These are phyloP conservation scores for Elaeis oleifera DNA, from an alignment of 202 grass and related monocot genomes.

Conservation along the genomic window DNA sequence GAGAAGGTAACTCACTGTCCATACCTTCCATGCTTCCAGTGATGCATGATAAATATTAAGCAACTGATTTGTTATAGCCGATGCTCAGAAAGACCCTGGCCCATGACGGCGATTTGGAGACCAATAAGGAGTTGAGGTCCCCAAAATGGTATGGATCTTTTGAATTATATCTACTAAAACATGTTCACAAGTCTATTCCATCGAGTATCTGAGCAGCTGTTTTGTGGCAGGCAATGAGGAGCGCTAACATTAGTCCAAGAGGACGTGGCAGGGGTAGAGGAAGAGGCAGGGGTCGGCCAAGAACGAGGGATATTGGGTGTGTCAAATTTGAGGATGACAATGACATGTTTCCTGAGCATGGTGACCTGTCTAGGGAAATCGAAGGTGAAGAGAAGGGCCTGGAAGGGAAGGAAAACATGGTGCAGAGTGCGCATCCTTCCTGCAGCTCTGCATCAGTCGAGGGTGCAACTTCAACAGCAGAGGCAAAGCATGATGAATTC, in stretches of 20 bases:
- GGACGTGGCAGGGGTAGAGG: conserved; percentile 83
- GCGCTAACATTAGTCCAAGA: conserved; percentile 49
- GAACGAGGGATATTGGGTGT: conserved; percentile 55
- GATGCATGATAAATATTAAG: conserved; percentile 11
- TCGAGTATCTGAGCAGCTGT: neutral
- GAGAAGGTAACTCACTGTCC: conserved; percentile 52
- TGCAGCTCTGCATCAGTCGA: neutral
- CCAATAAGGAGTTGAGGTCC: conserved; percentile 60
- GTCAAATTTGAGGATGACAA: conserved; percentile 79
- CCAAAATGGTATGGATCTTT: conserved; percentile 56
- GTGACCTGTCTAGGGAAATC: conserved; percentile 40
- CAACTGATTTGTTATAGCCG: conserved; percentile 28
- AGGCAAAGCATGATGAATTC: conserved; percentile 33
- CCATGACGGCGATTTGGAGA: conserved; percentile 49
- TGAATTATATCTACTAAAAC: too few species aligned
- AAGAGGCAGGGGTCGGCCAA: conserved; percentile 54
- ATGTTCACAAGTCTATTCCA: too few species aligned
- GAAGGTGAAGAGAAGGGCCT: conserved; percentile 37
- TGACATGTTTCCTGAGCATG: conserved; percentile 57
- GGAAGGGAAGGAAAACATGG: conserved; percentile 27
- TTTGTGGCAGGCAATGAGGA: conserved; percentile 53
- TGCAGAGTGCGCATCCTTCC: conserved; percentile 31
- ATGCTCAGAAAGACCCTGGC: conserved; percentile 62
- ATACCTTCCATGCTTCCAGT: neutral
- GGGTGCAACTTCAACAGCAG: conserved; percentile 34